phyloP scores from a whole-genome alignment of 1,284 basidiomycete species.

The Marasmius fiardii region DNA sequence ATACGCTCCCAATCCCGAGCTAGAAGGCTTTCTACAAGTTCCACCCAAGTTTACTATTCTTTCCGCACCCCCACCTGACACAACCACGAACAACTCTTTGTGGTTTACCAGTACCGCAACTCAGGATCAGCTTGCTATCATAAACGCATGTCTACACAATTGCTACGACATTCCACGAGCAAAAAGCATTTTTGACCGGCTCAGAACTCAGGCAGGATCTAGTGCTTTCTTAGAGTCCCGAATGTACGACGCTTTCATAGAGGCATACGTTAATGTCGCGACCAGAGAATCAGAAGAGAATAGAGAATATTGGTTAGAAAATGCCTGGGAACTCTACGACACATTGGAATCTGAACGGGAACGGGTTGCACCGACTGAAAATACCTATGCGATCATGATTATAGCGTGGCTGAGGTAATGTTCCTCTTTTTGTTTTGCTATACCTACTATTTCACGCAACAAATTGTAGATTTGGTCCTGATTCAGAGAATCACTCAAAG shows the following conservation, averaged over 20 bases:
- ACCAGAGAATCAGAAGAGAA: slow-evolving; percentile 38
- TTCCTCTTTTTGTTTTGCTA: not conserved
- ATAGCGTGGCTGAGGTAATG: slow-evolving; percentile 49
- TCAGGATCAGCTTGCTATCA: slow-evolving; percentile 68
- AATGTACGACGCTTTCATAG: slow-evolving; percentile 51
- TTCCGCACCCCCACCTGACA: slow-evolving; percentile 54
- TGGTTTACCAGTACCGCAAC: slow-evolving; percentile 65
- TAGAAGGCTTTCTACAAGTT: slow-evolving; percentile 43
- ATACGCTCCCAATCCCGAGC: slow-evolving; percentile 30
- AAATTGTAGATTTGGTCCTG: slow-evolving; percentile 36
- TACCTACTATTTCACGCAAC: not conserved
- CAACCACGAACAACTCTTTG: slow-evolving; percentile 17
- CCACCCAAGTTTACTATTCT: slow-evolving; percentile 51
- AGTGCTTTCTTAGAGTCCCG: slow-evolving; percentile 50
- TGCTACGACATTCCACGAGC: slow-evolving; percentile 72
- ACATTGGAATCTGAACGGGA: slow-evolving; percentile 50
- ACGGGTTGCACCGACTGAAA: slow-evolving; percentile 45
- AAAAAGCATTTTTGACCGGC: slow-evolving; percentile 58
- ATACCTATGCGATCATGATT: slow-evolving; percentile 69
- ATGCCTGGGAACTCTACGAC: slow-evolving; percentile 56
- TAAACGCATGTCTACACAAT: slow-evolving; percentile 77
- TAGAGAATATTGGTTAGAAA: slow-evolving; percentile 51
- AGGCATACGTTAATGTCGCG: slow-evolving; percentile 62
- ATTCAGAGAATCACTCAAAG: slow-evolving; percentile 22
- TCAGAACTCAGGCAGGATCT: slow-evolving; percentile 38